Evolutionary conservation across 2,329 filamentous ascomycete species (phyloP).

Genomic region (Fusarium miscanthi): DNA sequence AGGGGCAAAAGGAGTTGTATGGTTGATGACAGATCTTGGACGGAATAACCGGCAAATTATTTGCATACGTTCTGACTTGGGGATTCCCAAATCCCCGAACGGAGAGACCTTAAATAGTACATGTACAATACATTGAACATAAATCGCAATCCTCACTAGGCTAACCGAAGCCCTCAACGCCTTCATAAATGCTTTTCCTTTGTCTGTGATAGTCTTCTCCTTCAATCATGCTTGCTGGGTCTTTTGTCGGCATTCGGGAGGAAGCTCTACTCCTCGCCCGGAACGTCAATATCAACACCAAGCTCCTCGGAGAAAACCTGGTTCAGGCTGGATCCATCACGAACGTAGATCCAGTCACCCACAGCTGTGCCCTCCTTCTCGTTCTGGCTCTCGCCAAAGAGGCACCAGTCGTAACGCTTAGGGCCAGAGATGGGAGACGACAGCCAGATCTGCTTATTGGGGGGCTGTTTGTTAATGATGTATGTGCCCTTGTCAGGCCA

Average conservation of each 20-base stretch:
- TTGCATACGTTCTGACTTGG: constrained; percentile 31
- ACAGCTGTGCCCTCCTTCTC: constrained; percentile 80
- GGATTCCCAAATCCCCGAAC: constrained; percentile 1
- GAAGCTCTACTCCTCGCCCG: constrained; percentile 45
- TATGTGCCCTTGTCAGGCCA: constrained; percentile 81
- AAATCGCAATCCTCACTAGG: constrained; percentile 14
- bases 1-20: neutral
- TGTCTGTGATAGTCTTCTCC: neutral
- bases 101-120: constrained; percentile 12
- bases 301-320: constrained; percentile 81
- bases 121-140: constrained; percentile 34
- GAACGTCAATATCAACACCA: constrained; percentile 67
- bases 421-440: constrained; percentile 91
- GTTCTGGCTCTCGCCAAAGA: constrained; percentile 73
- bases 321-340: constrained; percentile 82
- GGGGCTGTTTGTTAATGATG: constrained; percentile 97
- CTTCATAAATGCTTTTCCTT: constrained; percentile 25
- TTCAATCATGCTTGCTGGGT: constrained; percentile 22
- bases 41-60: constrained; percentile 3
- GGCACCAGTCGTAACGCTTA: constrained; percentile 92
- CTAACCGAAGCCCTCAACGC: constrained; percentile 35
- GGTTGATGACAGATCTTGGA: neutral
- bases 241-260: constrained; percentile 23
- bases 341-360: constrained; percentile 87
- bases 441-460: constrained; percentile 98